Percentiles rank a stretch among this genome's conserved stretches.
These are phyloP conservation scores for Arctium lappa DNA, from an alignment of 129 eudicot genomes.

Conservation along the genomic window DNA sequence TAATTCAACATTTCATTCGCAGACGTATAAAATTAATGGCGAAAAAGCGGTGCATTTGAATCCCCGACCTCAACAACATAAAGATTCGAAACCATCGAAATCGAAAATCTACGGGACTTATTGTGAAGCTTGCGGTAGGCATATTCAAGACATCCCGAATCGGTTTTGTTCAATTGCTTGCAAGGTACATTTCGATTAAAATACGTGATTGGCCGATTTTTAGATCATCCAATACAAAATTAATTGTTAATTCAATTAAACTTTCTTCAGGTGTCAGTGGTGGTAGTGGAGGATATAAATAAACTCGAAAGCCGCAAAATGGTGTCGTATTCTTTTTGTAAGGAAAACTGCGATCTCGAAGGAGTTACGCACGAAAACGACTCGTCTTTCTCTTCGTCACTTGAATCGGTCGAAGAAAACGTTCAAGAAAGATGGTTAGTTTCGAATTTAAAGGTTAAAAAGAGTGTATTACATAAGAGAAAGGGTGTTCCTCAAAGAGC, in stretches of 20 bases:
- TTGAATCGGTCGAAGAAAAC: constrained; percentile 39
- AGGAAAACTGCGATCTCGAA: constrained; percentile 19
- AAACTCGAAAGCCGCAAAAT: constrained; percentile 17
- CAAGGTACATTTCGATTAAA: constrained; percentile 37
- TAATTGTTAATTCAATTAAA: no score
- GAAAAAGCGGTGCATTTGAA: constrained; percentile 76
- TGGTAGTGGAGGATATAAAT: constrained; percentile 8
- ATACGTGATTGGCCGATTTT: background rate
- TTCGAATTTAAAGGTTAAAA: constrained; percentile 40
- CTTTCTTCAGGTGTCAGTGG: constrained; percentile 29
- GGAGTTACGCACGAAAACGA: constrained; percentile 14
- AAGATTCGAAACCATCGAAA: constrained; percentile 41
- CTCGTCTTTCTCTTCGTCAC: constrained; percentile 33
- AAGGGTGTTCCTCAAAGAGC: constrained; percentile 65
- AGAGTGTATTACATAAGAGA: constrained; percentile 39
- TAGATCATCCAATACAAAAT: background rate
- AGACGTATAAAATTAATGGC: constrained; percentile 78
- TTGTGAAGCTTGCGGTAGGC: constrained; percentile 76
- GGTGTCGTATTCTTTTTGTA: constrained; percentile 15
- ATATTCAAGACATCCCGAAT: constrained; percentile 66
- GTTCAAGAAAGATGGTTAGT: constrained; percentile 32
- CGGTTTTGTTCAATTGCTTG: constrained; percentile 79
- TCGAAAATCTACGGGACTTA: constrained; percentile 36
- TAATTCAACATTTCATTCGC: background rate
- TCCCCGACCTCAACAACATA: constrained; percentile 67